Evolutionary conservation across 2,329 filamentous ascomycete species (phyloP), one percentile per base, ranked within the genome.

Genomic region (Lasiodiplodia sp.): DNA sequence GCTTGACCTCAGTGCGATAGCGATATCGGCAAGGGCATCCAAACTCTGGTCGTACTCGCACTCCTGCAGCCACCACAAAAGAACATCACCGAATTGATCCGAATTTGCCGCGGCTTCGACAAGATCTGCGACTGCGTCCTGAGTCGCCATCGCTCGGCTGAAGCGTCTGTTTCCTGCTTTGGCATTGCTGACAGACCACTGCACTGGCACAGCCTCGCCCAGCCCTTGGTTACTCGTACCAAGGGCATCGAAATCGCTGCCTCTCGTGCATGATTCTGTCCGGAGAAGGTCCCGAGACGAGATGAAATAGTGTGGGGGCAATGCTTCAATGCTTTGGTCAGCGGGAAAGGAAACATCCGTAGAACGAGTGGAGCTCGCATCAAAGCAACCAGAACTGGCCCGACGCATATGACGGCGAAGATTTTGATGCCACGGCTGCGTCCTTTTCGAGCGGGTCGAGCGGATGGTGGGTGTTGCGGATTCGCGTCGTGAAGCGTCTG

Each of bases 21-120:
- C 58, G 58, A 63, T 63, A 51, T 63, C 58, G 58, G 58, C 58
- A 51, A 60, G 58, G 58, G 58, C 58, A 63, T 23, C 58, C 23
- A 51, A 63, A 63, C 16, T 51, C 38, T 2, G 57, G 12, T 14
- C 38, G 12, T 23, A 44, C 23, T 62, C 57, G 47, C 23, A 38
- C 38, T 62, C 40, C 44, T 10, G 0, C 11, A 57, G 37, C 37
- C 56, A 23, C 28, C 21, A 14, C 25, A 21, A 1, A 3, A 51
- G 44, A 63, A 37, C 58, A 63, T 63, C 58, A 12, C 58, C 58
- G 58, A 63, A 63, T 5, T 21, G 58, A 63, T 63, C 58, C 58
- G 58, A 63, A 63, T 12, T 63, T 34, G 40, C 58, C n/a, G 58
- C 58, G 58, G n/a, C 58, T 21, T 51, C 40, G 40, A 37, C 44